Conservation (phyloP, 1,284 basidiomycete genomes). For the Boletellus deceptivus region DNA sequence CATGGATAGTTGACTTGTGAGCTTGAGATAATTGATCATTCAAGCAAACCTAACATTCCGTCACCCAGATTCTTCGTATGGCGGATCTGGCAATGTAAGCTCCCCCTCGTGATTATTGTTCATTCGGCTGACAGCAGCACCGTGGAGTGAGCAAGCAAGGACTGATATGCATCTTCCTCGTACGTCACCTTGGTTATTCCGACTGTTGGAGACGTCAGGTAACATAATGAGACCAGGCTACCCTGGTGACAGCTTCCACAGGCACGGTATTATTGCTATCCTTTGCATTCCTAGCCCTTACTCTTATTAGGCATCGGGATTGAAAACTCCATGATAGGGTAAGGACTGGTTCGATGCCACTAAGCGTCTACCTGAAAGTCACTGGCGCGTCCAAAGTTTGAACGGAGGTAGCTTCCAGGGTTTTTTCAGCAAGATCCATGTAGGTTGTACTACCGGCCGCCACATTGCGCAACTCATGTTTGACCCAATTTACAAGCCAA, state of each 20-base stretch:
- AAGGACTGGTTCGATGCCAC: neutral
- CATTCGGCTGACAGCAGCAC: neutral
- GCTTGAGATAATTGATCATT: neutral
- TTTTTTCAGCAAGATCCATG: conserved; percentile 6
- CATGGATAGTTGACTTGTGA: conserved; percentile 4
- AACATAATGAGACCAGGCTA: neutral
- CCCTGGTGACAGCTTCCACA: neutral
- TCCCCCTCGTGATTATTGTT: no score
- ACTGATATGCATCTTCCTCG: conserved; percentile 6
- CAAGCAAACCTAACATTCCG: neutral
- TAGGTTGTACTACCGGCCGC: neutral
- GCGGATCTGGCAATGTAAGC: conserved; percentile 14
- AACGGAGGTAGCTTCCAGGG: neutral
- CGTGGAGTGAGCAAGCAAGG: conserved; percentile 5
- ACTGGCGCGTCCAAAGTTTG: neutral
- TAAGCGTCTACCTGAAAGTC: neutral
- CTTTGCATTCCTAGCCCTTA: neutral
- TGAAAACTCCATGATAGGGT: conserved; percentile 3
- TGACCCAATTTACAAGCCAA: conserved; percentile 3
- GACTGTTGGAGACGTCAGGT: no score
- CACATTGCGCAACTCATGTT: neutral
- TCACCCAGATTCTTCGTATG: conserved; percentile 9
- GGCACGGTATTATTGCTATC: neutral
- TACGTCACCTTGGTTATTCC: neutral
- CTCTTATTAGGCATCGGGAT: conserved; percentile 2